phyloP scores from a whole-genome alignment of 495 filamentous ascomycete species.

The Melanomma pulvis-pyrius region DNA sequence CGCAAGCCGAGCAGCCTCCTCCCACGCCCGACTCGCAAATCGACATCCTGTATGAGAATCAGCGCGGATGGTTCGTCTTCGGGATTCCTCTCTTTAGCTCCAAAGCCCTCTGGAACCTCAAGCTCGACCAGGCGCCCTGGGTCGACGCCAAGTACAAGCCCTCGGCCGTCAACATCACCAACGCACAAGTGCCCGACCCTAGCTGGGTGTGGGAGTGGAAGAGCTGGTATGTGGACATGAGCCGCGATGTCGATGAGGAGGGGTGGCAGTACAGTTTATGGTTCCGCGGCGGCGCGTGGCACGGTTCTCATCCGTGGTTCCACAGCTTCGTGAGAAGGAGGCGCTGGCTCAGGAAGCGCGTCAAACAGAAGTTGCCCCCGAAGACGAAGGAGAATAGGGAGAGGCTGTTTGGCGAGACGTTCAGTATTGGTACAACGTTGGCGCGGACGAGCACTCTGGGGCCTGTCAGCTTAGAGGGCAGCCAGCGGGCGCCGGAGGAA shows the following conservation, averaged over 20 bases:
- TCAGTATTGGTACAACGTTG: slow-evolving; percentile 65
- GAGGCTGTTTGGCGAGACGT: slow-evolving; percentile 78
- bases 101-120: slow-evolving; percentile 73
- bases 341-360: slow-evolving; percentile 84
- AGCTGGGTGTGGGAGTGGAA: slow-evolving; percentile 97
- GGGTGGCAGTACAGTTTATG: slow-evolving; percentile 95
- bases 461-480: slow-evolving; percentile 15
- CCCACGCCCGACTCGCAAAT: slow-evolving; percentile 54
- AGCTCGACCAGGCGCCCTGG: slow-evolving; percentile 80
- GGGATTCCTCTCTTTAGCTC: slow-evolving; percentile 87
- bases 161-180: slow-evolving; percentile 82
- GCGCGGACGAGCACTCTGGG: slow-evolving; percentile 30
- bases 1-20: slow-evolving; percentile 21
- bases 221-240: slow-evolving; percentile 91
- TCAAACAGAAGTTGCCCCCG: slow-evolving; percentile 55
- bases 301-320: slow-evolving; percentile 87
- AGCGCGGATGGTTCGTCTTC: slow-evolving; percentile 68
- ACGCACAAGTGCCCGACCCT: slow-evolving; percentile 91
- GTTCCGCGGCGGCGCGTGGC: slow-evolving; percentile 82
- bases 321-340: slow-evolving; percentile 88
- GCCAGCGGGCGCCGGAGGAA: slow-evolving; percentile 33
- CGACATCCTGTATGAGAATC: slow-evolving; percentile 93
- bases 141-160: slow-evolving; percentile 71
- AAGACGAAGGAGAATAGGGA: slow-evolving; percentile 43
- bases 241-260: slow-evolving; percentile 83